Evolutionary conservation across 345 rosid species (phyloP), one percentile per base, ranked within the genome.

Genomic region (Salix exigua): DNA sequence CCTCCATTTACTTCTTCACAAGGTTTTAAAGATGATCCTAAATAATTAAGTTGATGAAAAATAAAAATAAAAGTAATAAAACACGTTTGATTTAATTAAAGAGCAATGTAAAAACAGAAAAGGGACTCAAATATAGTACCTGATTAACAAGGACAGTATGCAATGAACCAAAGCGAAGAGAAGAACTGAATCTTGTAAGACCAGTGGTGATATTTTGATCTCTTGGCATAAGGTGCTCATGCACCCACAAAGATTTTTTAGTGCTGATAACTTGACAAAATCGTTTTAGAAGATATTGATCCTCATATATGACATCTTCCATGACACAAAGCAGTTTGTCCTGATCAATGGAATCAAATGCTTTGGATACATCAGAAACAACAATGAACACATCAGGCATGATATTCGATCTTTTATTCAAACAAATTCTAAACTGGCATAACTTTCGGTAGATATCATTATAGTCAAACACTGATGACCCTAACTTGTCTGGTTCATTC

Each of bases 391-490:
- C 72, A 61, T 74, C 78, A 73, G 94, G 91, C 73, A 85, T 44
- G 26, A 58, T 68, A 66, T 83, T 77, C 37, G 82, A 78, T 62
- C 79, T 87, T 72, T 84, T 87, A 79, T 86, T 91, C 86, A 92
- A 77, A 84, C 66, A 78, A 60, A 78, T 71, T 35, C 91, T 71
- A 84, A 90, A 94, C 14, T 88, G 85, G 76, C 88, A 83, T 69
- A 91, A 75, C 88, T 86, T 92, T 78, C 83, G 84, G 76, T 94
- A 90, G 78, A 94, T 86, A 80, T 87, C 97, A 72, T 90, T 89
- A 80, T 90, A 91, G 83, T 94, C 96, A 88, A 88, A 94, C 61
- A 94, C 94, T 26, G 92, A 90, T 60, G 97, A 89, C 21, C 98
- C 95, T 72, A 91, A 79, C 79, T 83, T 83, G 74, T 88, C 85